phyloP scores from a whole-genome alignment of 306 rosid genomes.

The Vicia sativa region DNA sequence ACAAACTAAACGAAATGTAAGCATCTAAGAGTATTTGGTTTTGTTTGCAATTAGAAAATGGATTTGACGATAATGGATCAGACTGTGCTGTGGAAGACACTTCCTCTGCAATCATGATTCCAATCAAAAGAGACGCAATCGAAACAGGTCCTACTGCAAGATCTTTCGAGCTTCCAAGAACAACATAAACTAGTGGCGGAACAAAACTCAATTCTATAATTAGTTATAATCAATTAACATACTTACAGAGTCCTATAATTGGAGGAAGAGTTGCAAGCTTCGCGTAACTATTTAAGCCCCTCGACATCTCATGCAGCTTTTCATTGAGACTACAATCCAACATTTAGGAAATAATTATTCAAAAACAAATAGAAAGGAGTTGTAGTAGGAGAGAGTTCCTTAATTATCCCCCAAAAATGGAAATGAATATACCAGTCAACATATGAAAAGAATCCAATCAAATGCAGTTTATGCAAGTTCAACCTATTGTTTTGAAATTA shows the following conservation, averaged over 20 bases:
- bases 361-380: no score
- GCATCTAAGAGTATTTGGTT: no score
- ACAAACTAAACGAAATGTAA: no score
- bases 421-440: no score
- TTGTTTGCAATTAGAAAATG: no score
- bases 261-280: conserved; percentile 82
- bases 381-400: no score
- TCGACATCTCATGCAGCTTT: no score
- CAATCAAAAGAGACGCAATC: conserved; percentile 79
- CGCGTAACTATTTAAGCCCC: conserved; percentile 85
- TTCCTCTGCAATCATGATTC: conserved; percentile 77
- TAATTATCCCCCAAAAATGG: no score
- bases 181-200: conserved; percentile 80
- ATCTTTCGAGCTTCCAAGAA: conserved; percentile 82
- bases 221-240: not conserved
- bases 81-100: conserved; percentile 67
- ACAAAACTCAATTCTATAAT: conserved; percentile 85
- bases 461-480: conserved; percentile 3
- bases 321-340: no score
- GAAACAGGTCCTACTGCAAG: conserved; percentile 87
- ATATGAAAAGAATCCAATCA: conserved; percentile 17
- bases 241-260: conserved; percentile 84
- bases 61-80: no score
- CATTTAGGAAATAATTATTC: no score
- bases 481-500: conserved; percentile 7